Conservation (phyloP, 306 rosid species). For the Potentilla sterilis region DNA sequence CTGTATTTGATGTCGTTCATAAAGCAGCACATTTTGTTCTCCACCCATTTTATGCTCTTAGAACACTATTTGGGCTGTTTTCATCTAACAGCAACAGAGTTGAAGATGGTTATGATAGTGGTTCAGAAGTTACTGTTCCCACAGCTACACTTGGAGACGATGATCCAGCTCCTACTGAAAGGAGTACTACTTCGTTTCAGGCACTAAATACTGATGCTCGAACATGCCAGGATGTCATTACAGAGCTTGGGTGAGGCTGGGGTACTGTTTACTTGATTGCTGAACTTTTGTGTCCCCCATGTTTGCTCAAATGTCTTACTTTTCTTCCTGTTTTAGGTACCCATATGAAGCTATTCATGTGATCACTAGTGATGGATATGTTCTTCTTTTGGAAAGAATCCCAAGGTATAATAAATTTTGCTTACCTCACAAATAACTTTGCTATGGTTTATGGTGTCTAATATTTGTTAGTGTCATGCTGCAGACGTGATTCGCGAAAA, state of each 20-base stretch:
- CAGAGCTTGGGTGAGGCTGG: constrained; percentile 75
- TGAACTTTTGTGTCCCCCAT: constrained; percentile 4
- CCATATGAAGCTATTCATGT: constrained; percentile 92
- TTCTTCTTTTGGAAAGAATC: constrained; percentile 88
- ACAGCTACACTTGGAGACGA: constrained; percentile 54
- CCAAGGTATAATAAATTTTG: constrained; percentile 56
- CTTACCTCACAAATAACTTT: neutral
- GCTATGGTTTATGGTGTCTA: neutral
- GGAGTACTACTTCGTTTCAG: constrained; percentile 40
- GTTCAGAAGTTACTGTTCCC: constrained; percentile 28
- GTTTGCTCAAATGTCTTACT: constrained; percentile 13
- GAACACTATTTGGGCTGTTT: constrained; percentile 36
- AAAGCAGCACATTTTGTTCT: constrained; percentile 73
- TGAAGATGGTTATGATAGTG: constrained; percentile 26
- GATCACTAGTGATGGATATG: constrained; percentile 83
- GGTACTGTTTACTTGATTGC: constrained; percentile 11
- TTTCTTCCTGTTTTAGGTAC: constrained; percentile 47
- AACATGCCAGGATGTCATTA: constrained; percentile 94
- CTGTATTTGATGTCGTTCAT: constrained; percentile 66
- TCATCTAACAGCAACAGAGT: constrained; percentile 32
- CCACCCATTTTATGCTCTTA: constrained; percentile 62
- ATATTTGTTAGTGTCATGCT: constrained; percentile 32
- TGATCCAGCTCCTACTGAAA: constrained; percentile 46
- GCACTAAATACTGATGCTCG: constrained; percentile 87
- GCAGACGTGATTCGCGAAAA: constrained; percentile 85